phyloP scores from a whole-genome alignment of 1,284 basidiomycete genomes.

The Leccinum fuscescens region DNA sequence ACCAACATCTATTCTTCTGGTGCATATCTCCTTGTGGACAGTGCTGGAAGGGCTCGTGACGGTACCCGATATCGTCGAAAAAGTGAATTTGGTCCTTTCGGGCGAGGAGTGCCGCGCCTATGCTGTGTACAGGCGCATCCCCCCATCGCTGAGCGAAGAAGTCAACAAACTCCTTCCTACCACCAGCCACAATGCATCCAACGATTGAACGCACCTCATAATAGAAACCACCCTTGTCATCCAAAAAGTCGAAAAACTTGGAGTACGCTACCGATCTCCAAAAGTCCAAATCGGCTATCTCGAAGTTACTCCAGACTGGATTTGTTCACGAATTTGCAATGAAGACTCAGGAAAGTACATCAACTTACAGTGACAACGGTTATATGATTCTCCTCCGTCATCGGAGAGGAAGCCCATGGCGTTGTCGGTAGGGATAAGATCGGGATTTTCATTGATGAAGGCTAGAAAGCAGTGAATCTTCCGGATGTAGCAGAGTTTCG shows the following conservation, averaged over 20 bases:
- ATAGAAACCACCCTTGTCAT: constrained; percentile 87
- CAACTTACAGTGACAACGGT: constrained; percentile 81
- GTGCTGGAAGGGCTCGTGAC: constrained; percentile 80
- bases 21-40: constrained; percentile 66
- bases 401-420: constrained; percentile 81
- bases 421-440: constrained; percentile 69
- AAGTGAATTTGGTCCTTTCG: constrained; percentile 82
- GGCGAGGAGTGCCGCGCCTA: constrained; percentile 81
- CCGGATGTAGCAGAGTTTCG: not conserved
- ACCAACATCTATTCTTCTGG: constrained; percentile 66
- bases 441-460: constrained; percentile 74
- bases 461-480: constrained; percentile 41
- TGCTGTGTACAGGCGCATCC: constrained; percentile 88
- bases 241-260: constrained; percentile 85
- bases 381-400: constrained; percentile 77
- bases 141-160: constrained; percentile 64
- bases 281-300: constrained; percentile 82
- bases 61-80: constrained; percentile 64
- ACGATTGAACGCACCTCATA: constrained; percentile 57
- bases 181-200: not conserved
- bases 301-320: constrained; percentile 88
- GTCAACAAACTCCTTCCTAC: not conserved
- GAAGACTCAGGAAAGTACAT: constrained; percentile 1
- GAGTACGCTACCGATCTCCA: constrained; percentile 82
- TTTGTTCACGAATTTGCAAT: not conserved